Conservation (phyloP, 1,284 basidiomycete species). For the Rhodotorula glutinis region DNA sequence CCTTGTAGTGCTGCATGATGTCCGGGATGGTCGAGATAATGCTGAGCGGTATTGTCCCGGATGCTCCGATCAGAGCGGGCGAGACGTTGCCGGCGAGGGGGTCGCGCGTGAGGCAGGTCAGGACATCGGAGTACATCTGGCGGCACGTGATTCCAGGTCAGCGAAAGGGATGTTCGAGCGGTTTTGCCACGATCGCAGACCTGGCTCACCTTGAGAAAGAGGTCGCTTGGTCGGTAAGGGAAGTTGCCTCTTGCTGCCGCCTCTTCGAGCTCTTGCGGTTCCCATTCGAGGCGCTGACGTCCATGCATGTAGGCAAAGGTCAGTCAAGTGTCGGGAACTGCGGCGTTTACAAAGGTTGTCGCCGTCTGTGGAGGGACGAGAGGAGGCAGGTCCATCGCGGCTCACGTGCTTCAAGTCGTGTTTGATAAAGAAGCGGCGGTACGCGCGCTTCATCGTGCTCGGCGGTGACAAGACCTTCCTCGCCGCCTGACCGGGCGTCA, state of each 20-base stretch:
- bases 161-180: no score
- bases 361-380: background rate
- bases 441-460: slow-evolving; percentile 35
- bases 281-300: slow-evolving; percentile 38
- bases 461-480: slow-evolving; percentile 43
- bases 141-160: background rate
- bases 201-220: slow-evolving; percentile 52
- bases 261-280: slow-evolving; percentile 49
- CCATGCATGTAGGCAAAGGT: background rate
- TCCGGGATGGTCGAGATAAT: slow-evolving; percentile 60
- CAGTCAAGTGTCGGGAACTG: background rate
- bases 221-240: slow-evolving; percentile 50
- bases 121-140: slow-evolving; percentile 57
- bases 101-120: slow-evolving; percentile 56
- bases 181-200: no score
- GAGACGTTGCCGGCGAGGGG: slow-evolving; percentile 57
- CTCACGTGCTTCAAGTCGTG: slow-evolving; percentile 41
- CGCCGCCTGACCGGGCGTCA: slow-evolving; percentile 27
- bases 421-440: slow-evolving; percentile 44
- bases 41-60: slow-evolving; percentile 57
- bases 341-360: background rate
- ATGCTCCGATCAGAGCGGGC: slow-evolving; percentile 57
- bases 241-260: slow-evolving; percentile 52
- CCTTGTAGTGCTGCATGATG: slow-evolving; percentile 52
- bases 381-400: background rate